Base-by-base conservation (phyloP, 2,329 filamentous ascomycete species). In the Colletotrichum liaoningense region DNA sequence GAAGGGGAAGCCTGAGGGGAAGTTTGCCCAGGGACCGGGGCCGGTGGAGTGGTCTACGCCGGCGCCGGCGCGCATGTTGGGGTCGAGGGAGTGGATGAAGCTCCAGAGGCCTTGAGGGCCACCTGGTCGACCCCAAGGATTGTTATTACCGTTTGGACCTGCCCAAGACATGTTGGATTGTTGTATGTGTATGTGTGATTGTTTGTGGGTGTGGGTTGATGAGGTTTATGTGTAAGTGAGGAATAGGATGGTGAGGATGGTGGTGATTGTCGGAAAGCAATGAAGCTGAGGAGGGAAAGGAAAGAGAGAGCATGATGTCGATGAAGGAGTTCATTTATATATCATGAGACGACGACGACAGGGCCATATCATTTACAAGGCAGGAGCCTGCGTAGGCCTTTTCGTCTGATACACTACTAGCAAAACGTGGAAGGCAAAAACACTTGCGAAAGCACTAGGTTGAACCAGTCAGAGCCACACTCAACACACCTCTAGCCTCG, bases 21-120 rank as follows among this genome's bases (percentile, higher is more conserved):
- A 79, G 65, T 76, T 68, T 54, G 64, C 74, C 68, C 75, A 76
- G 35, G 78, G 69, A 38, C 76, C 77, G 35, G 78, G 68, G 42
- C 76, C 77, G 46, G 77, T 58, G 49, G 79, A 76, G 74, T 84
- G 83, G 70, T 86, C 84, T 67, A 84, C 81, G 59, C 84, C 83
- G 22, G 79, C 78, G 55, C 84, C 83, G 46, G 79, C 76, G 52
- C 56, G 62, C 55, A 69, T 77, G 55, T 77, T 78, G 26, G 81
- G 79, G 72, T 82, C 79, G 38, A 83, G 74, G 26, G 79, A 78
- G 72, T 80, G 80, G 75, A 84, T 60, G 68, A 83, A 85, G 67
- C 85, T 74, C 68, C 68, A 74, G 68, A 74, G 67, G 52, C 46
- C 33, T 30, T 74, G 62, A 33, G 68, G 28, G 14, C 67, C 72